These are phyloP conservation scores for Trametes sp. DNA, from an alignment of 1,284 basidiomycete species.

Conservation along the genomic window DNA sequence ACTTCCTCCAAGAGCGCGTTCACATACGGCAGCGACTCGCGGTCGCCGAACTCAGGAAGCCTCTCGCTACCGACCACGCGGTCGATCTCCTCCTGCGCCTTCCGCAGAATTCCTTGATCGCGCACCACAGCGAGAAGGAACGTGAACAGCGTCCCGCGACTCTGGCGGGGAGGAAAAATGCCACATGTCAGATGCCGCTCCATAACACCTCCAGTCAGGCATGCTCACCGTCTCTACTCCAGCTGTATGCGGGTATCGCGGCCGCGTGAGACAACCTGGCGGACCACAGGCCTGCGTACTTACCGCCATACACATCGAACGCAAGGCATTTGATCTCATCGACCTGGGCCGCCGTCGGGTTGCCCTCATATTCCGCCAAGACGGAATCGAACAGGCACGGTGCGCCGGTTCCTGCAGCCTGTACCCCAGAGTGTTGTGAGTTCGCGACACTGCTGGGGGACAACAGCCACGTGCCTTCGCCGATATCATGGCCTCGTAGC, in stretches of 20 bases:
- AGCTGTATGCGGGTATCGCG: background rate
- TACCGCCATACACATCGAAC: conserved; percentile 33
- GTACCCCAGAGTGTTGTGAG: background rate
- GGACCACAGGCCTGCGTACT: background rate
- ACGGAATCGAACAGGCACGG: conserved; percentile 3
- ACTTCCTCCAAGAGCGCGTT: conserved; percentile 56
- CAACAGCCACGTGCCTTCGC: too few relatives aligned
- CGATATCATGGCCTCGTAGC: conserved; percentile 28
- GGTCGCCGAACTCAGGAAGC: conserved; percentile 30
- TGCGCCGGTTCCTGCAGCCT: background rate
- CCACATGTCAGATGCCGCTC: too few relatives aligned
- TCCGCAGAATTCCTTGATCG: conserved; percentile 21
- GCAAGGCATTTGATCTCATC: conserved; percentile 30
- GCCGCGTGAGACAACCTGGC: background rate
- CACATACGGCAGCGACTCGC: conserved; percentile 43
- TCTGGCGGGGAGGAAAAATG: too few relatives aligned
- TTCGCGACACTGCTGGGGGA: too few relatives aligned
- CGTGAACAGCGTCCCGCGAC: conserved; percentile 8
- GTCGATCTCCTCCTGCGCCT: conserved; percentile 33
- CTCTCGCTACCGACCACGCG: conserved; percentile 25
- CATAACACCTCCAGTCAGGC: too few relatives aligned
- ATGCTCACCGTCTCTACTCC: conserved; percentile 32
- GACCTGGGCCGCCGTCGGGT: conserved; percentile 14
- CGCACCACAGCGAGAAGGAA: conserved; percentile 30
- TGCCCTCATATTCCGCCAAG: background rate